Percentiles rank a stretch among this genome's conserved stretches.
phyloP scores from a whole-genome alignment of 2,329 filamentous ascomycete genomes.

The Fusarium sp. region DNA sequence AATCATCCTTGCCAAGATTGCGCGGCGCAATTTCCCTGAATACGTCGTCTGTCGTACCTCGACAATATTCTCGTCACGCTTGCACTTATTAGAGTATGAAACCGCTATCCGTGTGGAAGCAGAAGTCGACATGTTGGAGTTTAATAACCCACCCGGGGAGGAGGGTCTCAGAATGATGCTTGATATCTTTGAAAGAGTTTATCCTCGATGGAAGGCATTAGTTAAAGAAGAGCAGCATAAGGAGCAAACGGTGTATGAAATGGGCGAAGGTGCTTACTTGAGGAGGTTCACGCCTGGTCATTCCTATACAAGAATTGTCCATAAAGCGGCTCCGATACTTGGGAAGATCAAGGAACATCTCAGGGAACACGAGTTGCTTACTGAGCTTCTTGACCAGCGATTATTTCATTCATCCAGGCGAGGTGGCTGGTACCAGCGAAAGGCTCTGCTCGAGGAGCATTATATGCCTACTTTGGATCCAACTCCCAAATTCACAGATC shows the following conservation, averaged over 20 bases:
- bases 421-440: constrained; percentile 95
- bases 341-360: constrained; percentile 83
- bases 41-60: constrained; percentile 91
- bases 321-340: constrained; percentile 83
- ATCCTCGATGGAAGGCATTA: constrained; percentile 81
- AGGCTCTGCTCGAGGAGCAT: constrained; percentile 92
- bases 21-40: constrained; percentile 83
- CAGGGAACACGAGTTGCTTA: constrained; percentile 77
- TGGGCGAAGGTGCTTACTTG: constrained; percentile 87
- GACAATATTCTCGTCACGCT: constrained; percentile 84
- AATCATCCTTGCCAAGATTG: constrained; percentile 92
- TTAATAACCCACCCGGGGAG: constrained; percentile 73
- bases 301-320: constrained; percentile 91
- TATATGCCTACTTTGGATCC: constrained; percentile 78
- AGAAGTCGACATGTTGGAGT: constrained; percentile 85
- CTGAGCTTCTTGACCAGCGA: constrained; percentile 78
- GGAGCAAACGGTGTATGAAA: constrained; percentile 79
- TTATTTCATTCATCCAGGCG: constrained; percentile 87
- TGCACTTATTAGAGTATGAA: constrained; percentile 86
- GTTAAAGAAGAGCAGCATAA: constrained; percentile 79
- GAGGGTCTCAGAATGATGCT: constrained; percentile 73
- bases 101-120: constrained; percentile 83
- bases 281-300: constrained; percentile 90
- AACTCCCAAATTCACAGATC: constrained; percentile 48
- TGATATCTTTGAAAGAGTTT: constrained; percentile 75